Evolutionary conservation across 2,329 filamentous ascomycete genomes (phyloP), one percentile per base, ranked within the genome.

Genomic region (Pseudogymnoascus sp.): DNA sequence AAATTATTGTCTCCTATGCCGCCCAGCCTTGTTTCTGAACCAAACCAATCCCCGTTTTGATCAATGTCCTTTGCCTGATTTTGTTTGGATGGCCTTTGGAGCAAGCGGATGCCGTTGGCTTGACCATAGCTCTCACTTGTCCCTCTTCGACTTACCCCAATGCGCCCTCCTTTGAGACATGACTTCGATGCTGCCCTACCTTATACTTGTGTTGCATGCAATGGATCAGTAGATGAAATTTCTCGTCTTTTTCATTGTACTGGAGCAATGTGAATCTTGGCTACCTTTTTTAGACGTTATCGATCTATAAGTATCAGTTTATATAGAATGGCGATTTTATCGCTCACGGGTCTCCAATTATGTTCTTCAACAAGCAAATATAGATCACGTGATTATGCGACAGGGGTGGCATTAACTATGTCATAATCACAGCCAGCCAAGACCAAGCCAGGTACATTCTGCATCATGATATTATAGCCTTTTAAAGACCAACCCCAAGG

Each of bases 361-460:
- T 50, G 44, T 11, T 56, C 26, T 26, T 16, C 14, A 56, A 16
- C 8, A 33, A 19, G 4, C 16, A 33, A 33, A 19, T 14, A 13
- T 4, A 2, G 1, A 5, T 33, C 50, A 56, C 50, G 50, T 56
- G 50, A 56, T 14, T 6, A 19, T 1, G 4, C 2, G 29, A 33
- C 50, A 56, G 50, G 50, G 50, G 50, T 33, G 26, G 50, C 26
- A 13, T 31, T 13, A 56, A 19, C 50, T 56, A 56, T 56, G 50
- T 56, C 50, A 56, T 56, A 56, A 7, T 56, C 29, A 21, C 40
- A 21, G 10, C 8, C 24, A 8, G 11, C 24, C 13, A 56, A 53
- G 50, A 56, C 50, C 50, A 56, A 56, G 50, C 50, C 50, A 56
- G 50, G 29, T 33, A 56, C 50, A 56, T 11, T 56, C 6, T 56